Evolutionary conservation across 768 basidiomycete species (phyloP), one percentile per base, ranked within the genome.

Genomic region (Trametes elegans): DNA sequence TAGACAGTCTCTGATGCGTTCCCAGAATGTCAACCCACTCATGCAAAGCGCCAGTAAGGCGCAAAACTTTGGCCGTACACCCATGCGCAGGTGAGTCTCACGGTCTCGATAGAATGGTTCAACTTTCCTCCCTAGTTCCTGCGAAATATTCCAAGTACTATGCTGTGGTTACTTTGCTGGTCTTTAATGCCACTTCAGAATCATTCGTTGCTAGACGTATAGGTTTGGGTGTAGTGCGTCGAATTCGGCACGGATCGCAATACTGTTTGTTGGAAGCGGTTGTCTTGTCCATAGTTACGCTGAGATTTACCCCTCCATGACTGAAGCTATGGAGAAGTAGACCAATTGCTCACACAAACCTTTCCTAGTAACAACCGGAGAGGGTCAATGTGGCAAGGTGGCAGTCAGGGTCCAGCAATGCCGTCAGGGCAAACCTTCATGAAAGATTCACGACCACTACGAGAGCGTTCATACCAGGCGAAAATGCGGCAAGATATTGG

Each of bases 401-500:
- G 78, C 5, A 71, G 68, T 8, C 69, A 77, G 16, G 67, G 76
- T 35, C 76, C 78, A 3, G 77, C 79, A 2, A 78, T 82, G 14
- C 58, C 74, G n/a, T 71, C 76, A 18, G 80, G 75, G 57, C 85
- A 87, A 67, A 67, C 78, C 2, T 45, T 39, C 10, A 64, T 76
- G 53, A 90, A 88, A 62, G 94, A 97, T 63, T 72, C 79, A 29
- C 82, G 94, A 7, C 89, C 91, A 0, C 76, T 93, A 42, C 85
- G 91, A 32, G 90, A 93, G 60, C 74, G 78, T 45, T 72, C 80
- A 16, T 94, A 85, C 67, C 90, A 93, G 68, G 64, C 73, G 18
- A 83, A 83, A 67, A 86, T 89, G 84, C 78, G 86, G 40, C 82
- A 89, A 66, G 84, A 90, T n/a, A 84, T 96, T 60, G 72, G 79